Evolutionary conservation across 75 land plant species (phyloP).

Genomic region (Pseudotsuga menziesii): DNA sequence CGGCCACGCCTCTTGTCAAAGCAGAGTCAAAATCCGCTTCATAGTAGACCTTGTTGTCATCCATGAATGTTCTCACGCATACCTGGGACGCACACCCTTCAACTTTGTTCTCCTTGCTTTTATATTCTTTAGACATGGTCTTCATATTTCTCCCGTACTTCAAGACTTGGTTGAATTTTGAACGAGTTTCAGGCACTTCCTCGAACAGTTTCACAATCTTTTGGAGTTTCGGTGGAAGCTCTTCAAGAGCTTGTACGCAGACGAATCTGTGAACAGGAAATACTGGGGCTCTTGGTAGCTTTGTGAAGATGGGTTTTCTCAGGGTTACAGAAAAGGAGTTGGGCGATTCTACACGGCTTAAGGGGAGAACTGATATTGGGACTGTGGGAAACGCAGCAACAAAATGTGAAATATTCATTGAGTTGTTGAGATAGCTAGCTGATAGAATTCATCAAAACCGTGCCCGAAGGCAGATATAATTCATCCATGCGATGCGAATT

Average conservation of each 20-base stretch:
- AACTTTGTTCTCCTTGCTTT: slow-evolving; percentile 68
- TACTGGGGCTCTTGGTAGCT: background rate
- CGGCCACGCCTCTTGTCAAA: slow-evolving; percentile 83
- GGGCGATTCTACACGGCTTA: no score
- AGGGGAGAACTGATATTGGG: no score
- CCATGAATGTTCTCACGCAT: slow-evolving; percentile 74
- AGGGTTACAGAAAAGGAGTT: no score
- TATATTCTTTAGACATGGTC: slow-evolving; percentile 41
- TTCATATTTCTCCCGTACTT: slow-evolving; percentile 59
- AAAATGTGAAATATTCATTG: no score
- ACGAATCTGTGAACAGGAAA: background rate
- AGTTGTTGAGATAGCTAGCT: no score
- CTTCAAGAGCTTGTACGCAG: slow-evolving; percentile 20
- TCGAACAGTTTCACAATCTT: slow-evolving; percentile 71
- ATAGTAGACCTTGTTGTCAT: slow-evolving; percentile 23
- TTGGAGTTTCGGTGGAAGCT: slow-evolving; percentile 60
- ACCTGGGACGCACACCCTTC: slow-evolving; percentile 93
- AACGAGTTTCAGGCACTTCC: slow-evolving; percentile 52
- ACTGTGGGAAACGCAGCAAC: no score
- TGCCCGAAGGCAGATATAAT: no score
- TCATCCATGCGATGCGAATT: no score
- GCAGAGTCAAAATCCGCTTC: slow-evolving; percentile 87
- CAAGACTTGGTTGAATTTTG: slow-evolving; percentile 80
- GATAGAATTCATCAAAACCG: no score
- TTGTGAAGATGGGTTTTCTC: slow-evolving; percentile 4